These are phyloP conservation scores for Trametes versicolor DNA, from an alignment of 1,284 basidiomycete genomes.

Conservation along the genomic window DNA sequence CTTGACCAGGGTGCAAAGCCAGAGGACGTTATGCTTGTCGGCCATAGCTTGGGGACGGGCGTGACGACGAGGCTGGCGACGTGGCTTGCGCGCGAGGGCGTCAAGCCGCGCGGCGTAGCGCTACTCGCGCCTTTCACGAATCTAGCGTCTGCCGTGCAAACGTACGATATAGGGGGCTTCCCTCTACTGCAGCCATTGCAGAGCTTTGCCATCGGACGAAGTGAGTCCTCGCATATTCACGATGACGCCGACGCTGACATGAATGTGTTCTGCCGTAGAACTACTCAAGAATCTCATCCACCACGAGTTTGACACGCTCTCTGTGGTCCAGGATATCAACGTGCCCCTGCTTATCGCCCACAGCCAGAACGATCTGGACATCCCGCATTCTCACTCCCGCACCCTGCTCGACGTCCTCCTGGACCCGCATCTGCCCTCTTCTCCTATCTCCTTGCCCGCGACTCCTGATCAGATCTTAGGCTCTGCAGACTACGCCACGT, in stretches of 20 bases:
- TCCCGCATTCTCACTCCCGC: slow-evolving; percentile 81
- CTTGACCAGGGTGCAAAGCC: slow-evolving; percentile 63
- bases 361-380: slow-evolving; percentile 84
- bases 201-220: slow-evolving; percentile 73
- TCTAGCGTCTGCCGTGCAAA: slow-evolving; percentile 70
- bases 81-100: slow-evolving; percentile 63
- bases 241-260: slow-evolving; percentile 9
- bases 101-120: slow-evolving; percentile 68
- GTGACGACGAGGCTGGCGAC: slow-evolving; percentile 73
- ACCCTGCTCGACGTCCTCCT: slow-evolving; percentile 77
- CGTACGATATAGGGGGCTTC: slow-evolving; percentile 76
- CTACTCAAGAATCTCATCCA: slow-evolving; percentile 64
- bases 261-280: no score
- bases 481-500: slow-evolving; percentile 37
- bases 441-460: slow-evolving; percentile 50
- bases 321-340: slow-evolving; percentile 58
- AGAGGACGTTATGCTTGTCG: slow-evolving; percentile 75
- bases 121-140: slow-evolving; percentile 84
- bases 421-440: slow-evolving; percentile 65
- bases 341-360: slow-evolving; percentile 83
- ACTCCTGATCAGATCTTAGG: slow-evolving; percentile 34
- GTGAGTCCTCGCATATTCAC: slow-evolving; percentile 54
- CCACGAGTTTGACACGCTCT: slow-evolving; percentile 75
- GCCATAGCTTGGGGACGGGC: slow-evolving; percentile 87
- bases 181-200: slow-evolving; percentile 79